These are phyloP conservation scores for Eucalyptus pumila DNA, from an alignment of 345 rosid species.

Conservation along the genomic window DNA sequence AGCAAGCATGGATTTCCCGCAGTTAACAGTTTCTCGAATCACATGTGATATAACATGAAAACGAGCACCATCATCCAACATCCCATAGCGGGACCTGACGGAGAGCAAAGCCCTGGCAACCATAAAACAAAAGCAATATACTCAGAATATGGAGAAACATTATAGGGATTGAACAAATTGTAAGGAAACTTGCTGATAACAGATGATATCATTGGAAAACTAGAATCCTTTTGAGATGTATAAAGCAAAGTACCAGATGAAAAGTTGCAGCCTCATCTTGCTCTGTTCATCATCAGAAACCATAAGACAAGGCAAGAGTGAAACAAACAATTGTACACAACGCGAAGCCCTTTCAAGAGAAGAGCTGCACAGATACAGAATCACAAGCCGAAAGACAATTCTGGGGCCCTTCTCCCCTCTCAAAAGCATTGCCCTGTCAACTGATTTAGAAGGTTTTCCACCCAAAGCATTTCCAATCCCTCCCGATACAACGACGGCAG, in stretches of 20 bases:
- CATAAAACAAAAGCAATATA: not conserved
- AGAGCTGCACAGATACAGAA: slow-evolving; percentile 69
- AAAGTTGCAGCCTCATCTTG: slow-evolving; percentile 81
- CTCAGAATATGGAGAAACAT: not conserved
- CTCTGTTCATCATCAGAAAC: slow-evolving; percentile 83
- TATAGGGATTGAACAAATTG: not conserved
- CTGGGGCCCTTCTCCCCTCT: slow-evolving; percentile 92
- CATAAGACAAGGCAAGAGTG: slow-evolving; percentile 71
- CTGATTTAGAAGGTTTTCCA: slow-evolving; percentile 64
- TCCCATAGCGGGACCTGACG: slow-evolving; percentile 68
- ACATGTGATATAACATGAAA: slow-evolving; percentile 83
- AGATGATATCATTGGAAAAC: not conserved
- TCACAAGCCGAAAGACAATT: slow-evolving; percentile 73
- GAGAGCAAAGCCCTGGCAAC: slow-evolving; percentile 63
- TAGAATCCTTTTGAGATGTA: not conserved
- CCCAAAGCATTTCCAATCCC: slow-evolving; percentile 86
- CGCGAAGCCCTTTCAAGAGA: slow-evolving; percentile 80
- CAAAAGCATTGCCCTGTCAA: slow-evolving; percentile 90
- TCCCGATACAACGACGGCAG: slow-evolving; percentile 95
- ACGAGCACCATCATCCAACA: slow-evolving; percentile 80
- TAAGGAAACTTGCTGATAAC: not conserved
- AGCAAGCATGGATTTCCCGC: slow-evolving; percentile 78
- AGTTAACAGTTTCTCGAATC: slow-evolving; percentile 79
- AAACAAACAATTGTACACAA: slow-evolving; percentile 75
- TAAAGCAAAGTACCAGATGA: slow-evolving; percentile 45